phyloP scores from a whole-genome alignment of 2,329 filamentous ascomycete species.

The Pseudogymnoascus sp. region DNA sequence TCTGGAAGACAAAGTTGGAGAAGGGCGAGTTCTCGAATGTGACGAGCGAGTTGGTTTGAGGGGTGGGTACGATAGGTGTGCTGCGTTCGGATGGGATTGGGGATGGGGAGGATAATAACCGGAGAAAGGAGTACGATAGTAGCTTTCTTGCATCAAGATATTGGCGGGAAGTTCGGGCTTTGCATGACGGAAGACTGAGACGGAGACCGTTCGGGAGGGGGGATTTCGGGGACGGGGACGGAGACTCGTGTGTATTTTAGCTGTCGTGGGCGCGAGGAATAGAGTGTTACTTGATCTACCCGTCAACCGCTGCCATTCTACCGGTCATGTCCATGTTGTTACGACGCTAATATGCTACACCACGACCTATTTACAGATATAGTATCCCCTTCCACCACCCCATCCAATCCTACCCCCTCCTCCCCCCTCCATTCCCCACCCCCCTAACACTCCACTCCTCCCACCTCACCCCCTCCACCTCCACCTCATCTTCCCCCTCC shows the following conservation, averaged over 20 bases:
- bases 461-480: slow-evolving; percentile 20
- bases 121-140: slow-evolving; percentile 5
- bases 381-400: not conserved
- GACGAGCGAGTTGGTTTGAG: slow-evolving; percentile 35
- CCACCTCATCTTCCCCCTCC: not conserved
- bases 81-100: not conserved
- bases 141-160: slow-evolving; percentile 5
- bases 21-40: slow-evolving; percentile 98
- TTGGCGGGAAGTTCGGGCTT: not conserved
- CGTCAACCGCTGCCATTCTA: not conserved
- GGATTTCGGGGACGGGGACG: not conserved
- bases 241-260: not conserved
- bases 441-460: slow-evolving; percentile 23
- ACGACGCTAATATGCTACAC: not conserved
- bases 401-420: not conserved
- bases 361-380: no score
- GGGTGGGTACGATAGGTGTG: not conserved
- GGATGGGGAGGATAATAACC: slow-evolving; percentile 1
- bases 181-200: not conserved
- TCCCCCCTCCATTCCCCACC: slow-evolving; percentile 11
- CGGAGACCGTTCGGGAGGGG: not conserved
- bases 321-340: not conserved
- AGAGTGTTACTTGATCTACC: not conserved
- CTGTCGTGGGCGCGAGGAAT: not conserved
- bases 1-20: slow-evolving; percentile 98